A percentile compares a stretch with the other conserved stretches of the same genome.
These are phyloP conservation scores for Carallia pectinifolia DNA, from an alignment of 345 rosid genomes.

Conservation along the genomic window DNA sequence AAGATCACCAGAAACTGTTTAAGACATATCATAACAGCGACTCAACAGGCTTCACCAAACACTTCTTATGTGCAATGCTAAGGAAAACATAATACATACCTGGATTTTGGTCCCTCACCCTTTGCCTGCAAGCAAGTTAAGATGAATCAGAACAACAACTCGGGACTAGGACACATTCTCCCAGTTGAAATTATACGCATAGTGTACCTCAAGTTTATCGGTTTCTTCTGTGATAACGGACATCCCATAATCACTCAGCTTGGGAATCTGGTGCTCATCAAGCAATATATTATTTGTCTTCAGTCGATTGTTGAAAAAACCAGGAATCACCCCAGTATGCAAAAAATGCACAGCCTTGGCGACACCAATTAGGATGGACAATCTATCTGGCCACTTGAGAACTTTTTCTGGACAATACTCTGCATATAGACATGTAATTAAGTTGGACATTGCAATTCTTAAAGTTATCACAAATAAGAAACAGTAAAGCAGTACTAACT, in stretches of 20 bases:
- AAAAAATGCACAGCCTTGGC: constrained; percentile 97
- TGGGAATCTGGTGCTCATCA: constrained; percentile 84
- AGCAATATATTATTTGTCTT: constrained; percentile 80
- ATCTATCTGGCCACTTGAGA: constrained; percentile 80
- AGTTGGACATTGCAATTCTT: not conserved
- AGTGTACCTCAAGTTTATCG: constrained; percentile 64
- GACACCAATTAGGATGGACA: constrained; percentile 72
- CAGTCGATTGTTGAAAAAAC: constrained; percentile 64
- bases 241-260: constrained; percentile 93
- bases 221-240: constrained; percentile 61
- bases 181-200: not conserved
- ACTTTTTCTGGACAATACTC: constrained; percentile 66
- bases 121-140: constrained; percentile 52
- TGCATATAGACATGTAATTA: constrained; percentile 25
- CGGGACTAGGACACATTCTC: constrained; percentile 14
- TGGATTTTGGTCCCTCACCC: constrained; percentile 52
- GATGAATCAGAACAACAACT: constrained; percentile 11
- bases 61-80: not conserved
- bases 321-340: constrained; percentile 81
- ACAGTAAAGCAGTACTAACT: too few relatives aligned
- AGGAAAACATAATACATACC: constrained; percentile 35
- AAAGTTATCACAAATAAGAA: not conserved
- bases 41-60: not conserved
- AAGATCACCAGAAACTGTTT: not conserved
- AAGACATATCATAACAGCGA: constrained; percentile 1